Evolutionary conservation across 768 basidiomycete species (phyloP).

Genomic region (Krasilnikovozyma curviuscula): DNA sequence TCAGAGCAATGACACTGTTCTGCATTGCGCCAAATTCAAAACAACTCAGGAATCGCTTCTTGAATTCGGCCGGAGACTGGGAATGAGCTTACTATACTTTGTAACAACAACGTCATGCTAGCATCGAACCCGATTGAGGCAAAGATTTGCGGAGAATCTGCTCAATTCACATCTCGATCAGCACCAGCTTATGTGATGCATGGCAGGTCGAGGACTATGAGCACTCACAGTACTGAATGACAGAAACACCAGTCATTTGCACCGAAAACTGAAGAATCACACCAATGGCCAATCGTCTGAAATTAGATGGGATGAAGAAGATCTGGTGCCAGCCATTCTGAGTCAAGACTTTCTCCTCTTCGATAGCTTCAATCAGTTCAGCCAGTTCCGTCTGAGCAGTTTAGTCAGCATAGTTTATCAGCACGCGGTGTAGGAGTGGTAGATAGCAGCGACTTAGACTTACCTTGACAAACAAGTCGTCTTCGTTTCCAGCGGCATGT

Average conservation of each 20-base stretch:
- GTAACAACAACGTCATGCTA: too few species aligned
- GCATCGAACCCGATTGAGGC: conserved; percentile 32
- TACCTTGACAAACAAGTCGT: conserved; percentile 32
- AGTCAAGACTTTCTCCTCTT: conserved; percentile 17
- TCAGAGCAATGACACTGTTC: conserved; percentile 38
- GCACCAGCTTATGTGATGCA: too few species aligned
- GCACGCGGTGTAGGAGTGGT: conserved; percentile 25
- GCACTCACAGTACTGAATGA: conserved; percentile 42
- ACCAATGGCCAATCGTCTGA: conserved; percentile 14
- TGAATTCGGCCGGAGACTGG: too few species aligned
- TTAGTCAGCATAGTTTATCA: conserved; percentile 8
- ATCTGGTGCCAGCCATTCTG: background rate
- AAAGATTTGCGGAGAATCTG: conserved; percentile 22
- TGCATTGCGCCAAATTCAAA: too few species aligned
- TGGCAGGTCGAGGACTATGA: too few species aligned
- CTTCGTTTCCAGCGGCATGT: conserved; percentile 34
- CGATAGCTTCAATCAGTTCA: conserved; percentile 30
- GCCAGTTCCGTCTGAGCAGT: conserved; percentile 8
- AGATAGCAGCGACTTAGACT: background rate
- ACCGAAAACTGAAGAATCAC: conserved; percentile 38
- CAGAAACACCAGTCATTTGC: conserved; percentile 42
- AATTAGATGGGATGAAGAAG: conserved; percentile 10
- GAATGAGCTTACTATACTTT: too few species aligned
- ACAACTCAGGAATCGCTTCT: too few species aligned
- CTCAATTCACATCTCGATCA: too few species aligned